phyloP scores from a whole-genome alignment of 2,329 filamentous ascomycete genomes.

The Alternaria infectoria region DNA sequence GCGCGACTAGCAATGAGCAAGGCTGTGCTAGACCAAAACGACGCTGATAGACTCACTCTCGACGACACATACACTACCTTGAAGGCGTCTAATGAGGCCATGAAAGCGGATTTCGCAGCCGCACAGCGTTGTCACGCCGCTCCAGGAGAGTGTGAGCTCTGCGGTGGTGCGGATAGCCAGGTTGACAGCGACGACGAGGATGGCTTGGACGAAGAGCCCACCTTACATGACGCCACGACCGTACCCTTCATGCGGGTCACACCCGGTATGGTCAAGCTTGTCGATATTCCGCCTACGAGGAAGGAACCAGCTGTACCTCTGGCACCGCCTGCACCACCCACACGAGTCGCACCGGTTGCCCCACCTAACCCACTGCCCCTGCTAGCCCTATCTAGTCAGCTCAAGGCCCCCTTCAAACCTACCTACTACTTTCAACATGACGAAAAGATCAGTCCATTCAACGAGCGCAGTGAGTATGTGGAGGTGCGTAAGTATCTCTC shows the following conservation, averaged over 20 bases:
- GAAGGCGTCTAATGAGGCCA: slow-evolving; percentile 14
- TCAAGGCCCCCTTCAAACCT: background rate
- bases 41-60: slow-evolving; percentile 13
- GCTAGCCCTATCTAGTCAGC: background rate
- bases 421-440: slow-evolving; percentile 1
- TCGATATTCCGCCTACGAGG: slow-evolving; percentile 26
- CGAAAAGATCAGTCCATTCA: slow-evolving; percentile 1
- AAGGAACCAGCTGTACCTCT: background rate
- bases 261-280: slow-evolving; percentile 26
- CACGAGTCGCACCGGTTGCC: background rate
- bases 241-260: slow-evolving; percentile 17
- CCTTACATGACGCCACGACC: slow-evolving; percentile 16
- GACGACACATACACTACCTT: slow-evolving; percentile 14
- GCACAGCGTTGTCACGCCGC: background rate
- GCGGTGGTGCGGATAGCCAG: background rate
- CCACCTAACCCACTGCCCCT: background rate
- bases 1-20: slow-evolving; percentile 6
- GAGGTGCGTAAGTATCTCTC: slow-evolving; percentile 3
- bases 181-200: slow-evolving; percentile 17
- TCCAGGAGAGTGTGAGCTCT: background rate
- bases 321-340: background rate
- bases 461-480: background rate
- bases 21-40: background rate
- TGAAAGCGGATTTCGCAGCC: slow-evolving; percentile 14
- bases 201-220: slow-evolving; percentile 28